Base-by-base conservation (phyloP, 2,329 filamentous ascomycete genomes). In the Exophiala mesophila region DNA sequence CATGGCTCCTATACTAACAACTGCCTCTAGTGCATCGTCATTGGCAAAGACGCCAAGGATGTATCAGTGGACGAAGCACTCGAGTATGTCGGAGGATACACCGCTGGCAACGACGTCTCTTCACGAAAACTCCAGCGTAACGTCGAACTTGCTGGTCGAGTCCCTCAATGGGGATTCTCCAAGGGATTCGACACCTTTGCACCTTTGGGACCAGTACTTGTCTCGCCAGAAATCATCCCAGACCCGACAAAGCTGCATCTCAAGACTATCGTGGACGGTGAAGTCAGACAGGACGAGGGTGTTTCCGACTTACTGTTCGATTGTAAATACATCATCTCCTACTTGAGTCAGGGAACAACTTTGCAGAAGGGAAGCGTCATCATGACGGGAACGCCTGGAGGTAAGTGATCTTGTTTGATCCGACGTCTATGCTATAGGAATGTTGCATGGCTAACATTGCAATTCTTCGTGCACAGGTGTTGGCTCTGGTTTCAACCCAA, bases 401-500 rank as follows among this genome's bases (percentile, higher is more conserved):
- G 69, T 49, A 16, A 28, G 46, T 36, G n/a, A n/a, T n/a, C n/a
- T n/a, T n/a, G n/a, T n/a, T n/a, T n/a, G n/a, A n/a, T n/a, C n/a
- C n/a, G n/a, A n/a, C n/a, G n/a, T n/a, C n/a, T n/a, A n/a, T n/a
- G n/a, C n/a, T n/a, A n/a, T n/a, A 19, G 8, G 34, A 10, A 21
- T 12, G 5, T 20, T n/a, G n/a, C 18, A 8, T 17, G 13, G n/a
- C 18, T 33, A 32, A 33, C 36, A 26, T 16, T 34, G 4, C n/a
- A n/a, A n/a, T n/a, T n/a, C n/a, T n/a, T n/a, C 28, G 18, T 5
- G n/a, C 21, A 18, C 24, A 49, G 49, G 49, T 30, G 67, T 72
- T 13, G 68, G 68, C 0, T 65, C 65, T 40, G 70, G 71, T 0
- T 57, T 75, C 15, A 59, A 56, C 0, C 69, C 67, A 0, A 65